These are phyloP conservation scores for Petunia hybrid DNA, from an alignment of 305 asterid species.

Conservation along the genomic window DNA sequence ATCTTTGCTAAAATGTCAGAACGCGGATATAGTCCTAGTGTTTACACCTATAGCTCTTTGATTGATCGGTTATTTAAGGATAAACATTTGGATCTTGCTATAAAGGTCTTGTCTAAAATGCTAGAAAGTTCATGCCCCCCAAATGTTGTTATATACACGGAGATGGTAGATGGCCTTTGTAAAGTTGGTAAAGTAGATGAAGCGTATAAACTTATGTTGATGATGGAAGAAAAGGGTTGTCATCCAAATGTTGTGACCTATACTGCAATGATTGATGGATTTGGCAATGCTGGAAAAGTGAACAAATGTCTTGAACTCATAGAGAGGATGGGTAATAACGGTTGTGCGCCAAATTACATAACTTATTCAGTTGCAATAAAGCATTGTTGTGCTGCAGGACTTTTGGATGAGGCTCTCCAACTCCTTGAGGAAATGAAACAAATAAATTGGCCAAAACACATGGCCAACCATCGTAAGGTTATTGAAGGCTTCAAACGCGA, in stretches of 20 bases:
- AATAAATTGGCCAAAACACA: slow-evolving; percentile 79
- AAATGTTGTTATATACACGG: slow-evolving; percentile 82
- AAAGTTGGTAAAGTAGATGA: slow-evolving; percentile 87
- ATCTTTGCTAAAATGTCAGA: slow-evolving; percentile 78
- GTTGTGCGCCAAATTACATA: slow-evolving; percentile 83
- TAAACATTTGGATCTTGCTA: slow-evolving; percentile 85
- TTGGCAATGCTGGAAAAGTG: slow-evolving; percentile 73
- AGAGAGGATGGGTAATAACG: slow-evolving; percentile 64
- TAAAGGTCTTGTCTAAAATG: slow-evolving; percentile 85
- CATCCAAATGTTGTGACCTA: slow-evolving; percentile 92
- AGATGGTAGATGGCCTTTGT: slow-evolving; percentile 92
- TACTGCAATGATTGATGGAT: slow-evolving; percentile 95
- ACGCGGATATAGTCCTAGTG: slow-evolving; percentile 69
- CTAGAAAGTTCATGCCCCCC: slow-evolving; percentile 81
- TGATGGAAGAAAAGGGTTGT: slow-evolving; percentile 98
- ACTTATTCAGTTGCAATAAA: slow-evolving; percentile 79
- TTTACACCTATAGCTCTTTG: slow-evolving; percentile 79
- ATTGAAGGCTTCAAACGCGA: slow-evolving; percentile 84
- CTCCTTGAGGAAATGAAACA: slow-evolving; percentile 92
- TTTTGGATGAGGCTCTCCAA: slow-evolving; percentile 77
- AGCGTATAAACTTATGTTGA: slow-evolving; percentile 85
- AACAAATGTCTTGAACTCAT: slow-evolving; percentile 73
- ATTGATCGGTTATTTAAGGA: slow-evolving; percentile 87
- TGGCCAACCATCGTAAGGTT: slow-evolving; percentile 70
- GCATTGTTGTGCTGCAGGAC: slow-evolving; percentile 67